These are phyloP conservation scores for Platismatia glauca DNA, from an alignment of 495 filamentous ascomycete species.

Conservation along the genomic window DNA sequence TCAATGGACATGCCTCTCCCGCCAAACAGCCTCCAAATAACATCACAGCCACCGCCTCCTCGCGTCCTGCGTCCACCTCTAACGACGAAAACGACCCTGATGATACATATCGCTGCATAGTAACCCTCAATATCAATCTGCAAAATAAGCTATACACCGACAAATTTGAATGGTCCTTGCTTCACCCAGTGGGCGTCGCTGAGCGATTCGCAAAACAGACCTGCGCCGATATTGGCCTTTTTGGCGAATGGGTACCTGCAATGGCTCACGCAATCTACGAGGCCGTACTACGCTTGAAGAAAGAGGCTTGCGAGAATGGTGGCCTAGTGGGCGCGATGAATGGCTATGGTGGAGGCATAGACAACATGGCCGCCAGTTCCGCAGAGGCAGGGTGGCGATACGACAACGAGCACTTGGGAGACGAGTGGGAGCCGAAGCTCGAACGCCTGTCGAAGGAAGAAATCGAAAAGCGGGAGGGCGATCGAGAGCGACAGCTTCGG, in stretches of 20 bases:
- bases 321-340: conserved; percentile 64
- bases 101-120: conserved; percentile 85
- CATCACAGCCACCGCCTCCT: conserved; percentile 44
- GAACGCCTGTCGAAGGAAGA: conserved; percentile 88
- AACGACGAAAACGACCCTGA: conserved; percentile 66
- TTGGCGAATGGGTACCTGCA: conserved; percentile 87
- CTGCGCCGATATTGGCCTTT: conserved; percentile 80
- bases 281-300: conserved; percentile 84
- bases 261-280: conserved; percentile 97
- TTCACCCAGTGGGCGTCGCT: conserved; percentile 83
- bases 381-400: conserved; percentile 87
- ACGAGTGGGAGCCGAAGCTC: conserved; percentile 91
- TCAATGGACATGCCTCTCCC: conserved; percentile 33
- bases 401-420: conserved; percentile 78
- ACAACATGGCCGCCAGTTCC: conserved; percentile 76
- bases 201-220: conserved; percentile 88
- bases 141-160: conserved; percentile 89
- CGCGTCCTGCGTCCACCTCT: conserved; percentile 37
- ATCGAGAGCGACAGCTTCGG: conserved; percentile 83
- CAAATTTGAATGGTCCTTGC: conserved; percentile 96
- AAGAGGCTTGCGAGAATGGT: conserved; percentile 87
- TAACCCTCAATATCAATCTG: conserved; percentile 85
- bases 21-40: conserved; percentile 34
- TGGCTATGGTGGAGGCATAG: conserved; percentile 65
- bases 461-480: conserved; percentile 94